These are phyloP conservation scores for Verticillium isaacii DNA, from an alignment of 2,329 filamentous ascomycete species.

Conservation along the genomic window DNA sequence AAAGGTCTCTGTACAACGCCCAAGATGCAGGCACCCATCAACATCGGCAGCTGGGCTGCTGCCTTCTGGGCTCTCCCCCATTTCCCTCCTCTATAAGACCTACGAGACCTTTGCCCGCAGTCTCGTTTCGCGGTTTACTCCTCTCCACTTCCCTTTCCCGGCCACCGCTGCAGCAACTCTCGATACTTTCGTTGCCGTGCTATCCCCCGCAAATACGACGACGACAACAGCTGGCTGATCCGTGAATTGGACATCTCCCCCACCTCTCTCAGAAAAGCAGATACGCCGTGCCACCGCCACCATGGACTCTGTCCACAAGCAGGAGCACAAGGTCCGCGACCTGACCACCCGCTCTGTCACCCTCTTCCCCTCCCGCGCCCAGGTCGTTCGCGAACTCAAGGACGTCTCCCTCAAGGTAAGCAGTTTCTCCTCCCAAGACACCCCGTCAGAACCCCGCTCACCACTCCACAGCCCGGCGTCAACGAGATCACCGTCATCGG, in stretches of 20 bases:
- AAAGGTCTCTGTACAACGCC: background rate
- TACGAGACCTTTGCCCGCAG: background rate
- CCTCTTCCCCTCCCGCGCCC: conserved; percentile 57
- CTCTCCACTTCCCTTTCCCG: background rate
- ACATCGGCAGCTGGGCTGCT: background rate
- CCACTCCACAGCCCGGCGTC: conserved; percentile 43
- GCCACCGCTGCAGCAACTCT: background rate
- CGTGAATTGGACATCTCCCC: background rate
- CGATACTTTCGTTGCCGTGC: background rate
- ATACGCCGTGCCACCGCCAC: background rate
- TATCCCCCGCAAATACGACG: background rate
- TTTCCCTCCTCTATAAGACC: too few relatives aligned
- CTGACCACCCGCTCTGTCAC: conserved; percentile 57
- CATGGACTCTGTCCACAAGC: conserved; percentile 34
- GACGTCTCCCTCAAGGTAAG: conserved; percentile 42
- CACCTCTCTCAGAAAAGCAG: background rate
- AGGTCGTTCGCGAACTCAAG: conserved; percentile 55
- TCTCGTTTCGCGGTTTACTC: background rate
- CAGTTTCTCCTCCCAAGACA: conserved; percentile 9
- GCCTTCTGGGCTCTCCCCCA: background rate
- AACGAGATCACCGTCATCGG: conserved; percentile 56
- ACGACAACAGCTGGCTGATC: background rate
- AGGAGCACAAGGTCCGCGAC: conserved; percentile 52
- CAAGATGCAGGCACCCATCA: background rate
- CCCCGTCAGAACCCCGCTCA: conserved; percentile 29